Evolutionary conservation across 805 yeast genomes (phyloP).

Genomic region (Starmerella kuoi): DNA sequence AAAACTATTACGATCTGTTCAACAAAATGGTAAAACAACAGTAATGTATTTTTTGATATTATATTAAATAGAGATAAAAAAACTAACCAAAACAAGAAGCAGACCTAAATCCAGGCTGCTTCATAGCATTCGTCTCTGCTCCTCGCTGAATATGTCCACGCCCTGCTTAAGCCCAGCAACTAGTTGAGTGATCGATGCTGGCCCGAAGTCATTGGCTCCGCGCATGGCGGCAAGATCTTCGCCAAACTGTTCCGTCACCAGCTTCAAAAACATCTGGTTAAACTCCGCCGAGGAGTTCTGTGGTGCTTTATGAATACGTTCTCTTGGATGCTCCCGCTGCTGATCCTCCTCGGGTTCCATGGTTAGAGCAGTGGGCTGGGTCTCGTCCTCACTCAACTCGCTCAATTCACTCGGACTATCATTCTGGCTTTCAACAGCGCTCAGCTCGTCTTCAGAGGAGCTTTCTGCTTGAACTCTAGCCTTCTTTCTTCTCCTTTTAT

Average conservation of each 20-base stretch:
- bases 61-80: too few species aligned
- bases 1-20: constrained; percentile 14
- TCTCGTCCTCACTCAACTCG: constrained; percentile 18
- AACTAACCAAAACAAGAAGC: too few species aligned
- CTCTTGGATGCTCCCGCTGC: constrained; percentile 15
- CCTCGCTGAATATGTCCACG: constrained; percentile 28
- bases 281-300: constrained; percentile 12
- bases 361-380: not conserved
- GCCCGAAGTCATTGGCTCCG: constrained; percentile 34
- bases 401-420: constrained; percentile 14
- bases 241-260: constrained; percentile 39
- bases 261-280: constrained; percentile 34
- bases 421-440: constrained; percentile 1
- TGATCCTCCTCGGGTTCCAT: not conserved
- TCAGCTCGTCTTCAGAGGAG: constrained; percentile 17
- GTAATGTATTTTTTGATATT: too few species aligned
- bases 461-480: constrained; percentile 20
- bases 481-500: constrained; percentile 25
- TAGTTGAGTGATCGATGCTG: constrained; percentile 27
- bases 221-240: constrained; percentile 34
- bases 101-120: too few species aligned
- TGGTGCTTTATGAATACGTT: constrained; percentile 20
- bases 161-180: constrained; percentile 31
- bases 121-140: constrained; percentile 23
- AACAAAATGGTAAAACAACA: constrained; percentile 12